Base-by-base conservation (phyloP, 257 asterid genomes). In the Petrea volubilis region DNA sequence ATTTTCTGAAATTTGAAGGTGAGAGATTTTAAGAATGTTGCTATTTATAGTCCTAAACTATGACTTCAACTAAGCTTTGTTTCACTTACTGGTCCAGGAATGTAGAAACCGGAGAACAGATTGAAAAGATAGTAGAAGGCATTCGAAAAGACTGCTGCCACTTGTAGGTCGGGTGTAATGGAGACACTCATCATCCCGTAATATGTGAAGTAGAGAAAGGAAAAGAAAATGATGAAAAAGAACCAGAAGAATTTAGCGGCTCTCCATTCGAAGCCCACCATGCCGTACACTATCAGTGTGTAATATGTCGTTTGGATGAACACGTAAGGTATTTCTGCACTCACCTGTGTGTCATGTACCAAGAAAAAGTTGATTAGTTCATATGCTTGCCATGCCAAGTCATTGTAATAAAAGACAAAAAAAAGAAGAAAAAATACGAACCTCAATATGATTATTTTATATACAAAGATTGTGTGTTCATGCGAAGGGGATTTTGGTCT, bases 141-240 rank as follows among this genome's bases (percentile, higher is more conserved):
- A 12, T 81, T 72, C 58, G 88, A 77, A 27, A 76, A 72, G 25
- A 84, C 75, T 11, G 85, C 84, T 17, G 93, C 93, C 6, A 74
- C 81, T 70, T 82, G 86, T 33, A 77, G 85, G 68, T 87, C 73
- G 27, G 93, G 90, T 3, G 90, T 82, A 60, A 83, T 68, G 55
- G 93, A 77, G 20, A 87, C 93, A 1, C 84, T 76, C 90, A 87
- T 84, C 93, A 87, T 87, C 15, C 93, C 93, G 1, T 84, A 87
- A 70, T 76, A 82, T 1, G 88, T 79, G 80, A 83, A 87, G 83
- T 80, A 87, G 58, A 87, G 82, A 33, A 87, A 81, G 20, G 86
- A 78, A 20, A 84, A 78, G 82, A 87, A 87, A 77, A 73, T 82
- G 59, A 84, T 73, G 33, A 68, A 87, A 72, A 40, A 84, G 80